Evolutionary conservation across 2,329 filamentous ascomycete genomes (phyloP), one percentile per base, ranked within the genome.

Genomic region (Sporothrix luriei): DNA sequence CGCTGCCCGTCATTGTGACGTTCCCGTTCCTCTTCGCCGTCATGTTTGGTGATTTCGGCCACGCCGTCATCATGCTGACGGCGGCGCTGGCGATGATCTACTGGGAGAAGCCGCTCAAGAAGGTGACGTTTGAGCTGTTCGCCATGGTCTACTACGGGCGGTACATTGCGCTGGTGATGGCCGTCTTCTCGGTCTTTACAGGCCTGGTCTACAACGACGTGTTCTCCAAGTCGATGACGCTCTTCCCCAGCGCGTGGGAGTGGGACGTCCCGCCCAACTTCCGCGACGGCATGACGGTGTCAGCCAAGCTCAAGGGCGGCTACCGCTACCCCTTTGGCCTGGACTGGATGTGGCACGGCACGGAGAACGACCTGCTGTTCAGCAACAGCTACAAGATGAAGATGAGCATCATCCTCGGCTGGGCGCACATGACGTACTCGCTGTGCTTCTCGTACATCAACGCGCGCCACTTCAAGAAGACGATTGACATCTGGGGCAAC

Each of bases 361-460:
- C 93, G 14, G 94, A 98, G 76, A 99, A 99, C 76, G 91, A 96
- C 72, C 85, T 99, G 24, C 87, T 99, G 65, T 99, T 99, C 83
- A 91, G 88, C 79, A 99, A 99, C 90, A 96, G 92, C 81, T 96
- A 95, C 87, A 99, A 99, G 89, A 99, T 99, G 95, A 99, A 99
- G 85, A 91, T 99, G 82, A 96, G 92, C 83, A 97, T 99, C 78
- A 88, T 99, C 74, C 87, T 99, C 74, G 95, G 96, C 79, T 99
- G 96, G 95, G 88, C 88, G 71, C 94, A 97, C 83, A 99, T 99
- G 95, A 99, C 95, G 3, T 99, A 97, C 82, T 98, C 95, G 21
- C 88, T 99, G 59, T 94, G 91, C 83, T 90, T 97, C 77, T 90
- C 95, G 29, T 95, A 91, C 77, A 87, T 97, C 84, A 99, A 99